Evolutionary conservation across 2,329 filamentous ascomycete species (phyloP), one percentile per base, ranked within the genome.

Genomic region (Pseudogymnoascus sp.): DNA sequence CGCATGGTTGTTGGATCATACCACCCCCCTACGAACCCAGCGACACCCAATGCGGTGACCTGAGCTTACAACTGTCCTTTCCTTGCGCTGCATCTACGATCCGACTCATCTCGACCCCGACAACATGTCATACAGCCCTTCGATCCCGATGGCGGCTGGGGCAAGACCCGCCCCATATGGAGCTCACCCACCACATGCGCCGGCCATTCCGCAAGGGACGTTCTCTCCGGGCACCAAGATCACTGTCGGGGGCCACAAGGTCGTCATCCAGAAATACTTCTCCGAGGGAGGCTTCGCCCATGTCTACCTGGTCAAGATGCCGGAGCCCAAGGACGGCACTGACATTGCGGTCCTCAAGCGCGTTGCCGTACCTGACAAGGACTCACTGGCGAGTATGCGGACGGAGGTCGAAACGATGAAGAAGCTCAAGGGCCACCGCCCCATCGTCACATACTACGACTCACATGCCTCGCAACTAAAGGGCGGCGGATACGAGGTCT

Each of bases 331-430:
- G 64, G 71, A 73, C 63, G 72, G 72, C 36, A 73, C 72, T n/a
- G 72, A 74, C 61, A 73, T 73, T 62, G 72, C 72, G 4, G 66
- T 74, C 6, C 63, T 74, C 63, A 74, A 99, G 82, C 84, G 94
- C 72, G 94, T 99, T 63, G 94, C 94, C 36, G 94, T 97, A 60
- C 92, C 94, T 33, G 94, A 99, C 77, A 97, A 96, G 81, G 90
- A 96, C 67, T 86, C 93, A 63, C 81, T 99, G 77, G 90, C 91
- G 66, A 92, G 90, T 75, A 97, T 99, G 94, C 87, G 94, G 75
- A 97, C 88, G 68, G 94, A 99, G 81, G 94, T 99, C 69, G 94
- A 99, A 79, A 99, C 94, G 12, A 99, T 99, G 94, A 99, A 99
- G 86, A 92, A 94, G 77, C 83, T 99, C 70, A 96, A 96, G 80